Percentiles rank a stretch among this genome's conserved stretches.
phyloP scores from a whole-genome alignment of 257 asterid species.

The Solanum dulcamara region DNA sequence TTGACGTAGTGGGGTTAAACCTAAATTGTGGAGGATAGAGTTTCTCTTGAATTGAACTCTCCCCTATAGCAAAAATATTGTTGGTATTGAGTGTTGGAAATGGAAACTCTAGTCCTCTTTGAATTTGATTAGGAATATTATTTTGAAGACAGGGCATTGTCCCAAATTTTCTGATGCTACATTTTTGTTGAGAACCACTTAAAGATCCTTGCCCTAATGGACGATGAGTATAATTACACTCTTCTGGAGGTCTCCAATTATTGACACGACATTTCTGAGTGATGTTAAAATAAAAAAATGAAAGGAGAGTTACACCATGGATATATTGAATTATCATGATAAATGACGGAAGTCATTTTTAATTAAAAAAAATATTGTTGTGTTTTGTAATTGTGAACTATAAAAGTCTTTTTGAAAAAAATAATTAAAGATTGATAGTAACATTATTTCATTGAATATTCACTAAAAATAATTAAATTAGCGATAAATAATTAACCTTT shows the following conservation, averaged over 20 bases:
- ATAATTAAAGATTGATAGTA: background rate
- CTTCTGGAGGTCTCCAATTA: background rate
- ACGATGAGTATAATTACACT: background rate
- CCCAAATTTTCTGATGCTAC: background rate
- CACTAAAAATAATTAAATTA: background rate
- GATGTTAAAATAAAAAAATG: too few relatives aligned
- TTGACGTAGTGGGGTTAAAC: background rate
- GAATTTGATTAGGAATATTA: background rate
- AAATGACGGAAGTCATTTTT: background rate
- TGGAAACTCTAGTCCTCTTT: background rate
- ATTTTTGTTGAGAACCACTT: background rate
- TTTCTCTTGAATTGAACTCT: background rate
- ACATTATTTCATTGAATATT: background rate
- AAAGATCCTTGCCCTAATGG: background rate
- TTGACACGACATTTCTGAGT: conserved; percentile 18
- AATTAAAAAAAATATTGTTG: background rate
- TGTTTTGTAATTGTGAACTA: background rate
- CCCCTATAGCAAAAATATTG: background rate
- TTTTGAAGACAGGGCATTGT: background rate
- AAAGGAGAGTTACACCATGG: background rate
- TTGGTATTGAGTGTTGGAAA: background rate
- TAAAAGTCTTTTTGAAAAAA: background rate
- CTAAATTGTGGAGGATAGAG: background rate
- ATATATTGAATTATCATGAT: background rate
- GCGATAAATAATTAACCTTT: background rate